Conservation (phyloP, 306 rosid species). For the Comarum palustre region DNA sequence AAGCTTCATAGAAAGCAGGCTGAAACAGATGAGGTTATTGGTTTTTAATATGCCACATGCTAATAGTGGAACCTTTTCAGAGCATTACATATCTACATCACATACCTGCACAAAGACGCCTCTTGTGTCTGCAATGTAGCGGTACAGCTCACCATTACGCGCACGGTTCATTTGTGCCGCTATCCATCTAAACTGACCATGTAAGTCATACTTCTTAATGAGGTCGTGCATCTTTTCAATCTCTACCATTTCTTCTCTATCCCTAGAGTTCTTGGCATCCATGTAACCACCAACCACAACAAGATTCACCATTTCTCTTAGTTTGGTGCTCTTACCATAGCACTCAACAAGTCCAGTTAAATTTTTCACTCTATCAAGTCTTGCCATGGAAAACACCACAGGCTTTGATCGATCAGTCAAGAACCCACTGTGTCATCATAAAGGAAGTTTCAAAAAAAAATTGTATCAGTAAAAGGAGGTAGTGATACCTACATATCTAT, state of each 20-base stretch:
- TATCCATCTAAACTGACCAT: conserved; percentile 19
- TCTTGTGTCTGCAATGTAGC: conserved; percentile 25
- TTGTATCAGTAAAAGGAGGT: not conserved
- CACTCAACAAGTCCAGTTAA: conserved; percentile 21
- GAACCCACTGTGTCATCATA: conserved; percentile 12
- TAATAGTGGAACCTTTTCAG: not conserved
- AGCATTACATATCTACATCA: not conserved
- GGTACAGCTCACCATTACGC: conserved; percentile 19
- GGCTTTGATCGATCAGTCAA: conserved; percentile 22
- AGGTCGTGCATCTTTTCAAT: conserved; percentile 18
- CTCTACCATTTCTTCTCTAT: conserved; percentile 19
- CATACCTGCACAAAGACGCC: conserved; percentile 21
- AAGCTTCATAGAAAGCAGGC: conserved; percentile 24
- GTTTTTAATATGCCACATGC: not conserved
- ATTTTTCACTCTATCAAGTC: conserved; percentile 19
- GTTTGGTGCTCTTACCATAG: conserved; percentile 19
- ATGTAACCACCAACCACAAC: conserved; percentile 23
- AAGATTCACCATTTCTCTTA: conserved; percentile 16
- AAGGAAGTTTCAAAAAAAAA: not conserved
- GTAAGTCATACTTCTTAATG: conserved; percentile 1
- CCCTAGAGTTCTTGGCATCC: conserved; percentile 15
- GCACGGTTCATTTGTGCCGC: conserved; percentile 19
- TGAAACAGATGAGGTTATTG: not conserved
- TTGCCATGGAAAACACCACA: conserved; percentile 20
- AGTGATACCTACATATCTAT: not conserved